These are phyloP conservation scores for Calonectria pseudoturangicola DNA, from an alignment of 2,329 filamentous ascomycete genomes.

Conservation along the genomic window DNA sequence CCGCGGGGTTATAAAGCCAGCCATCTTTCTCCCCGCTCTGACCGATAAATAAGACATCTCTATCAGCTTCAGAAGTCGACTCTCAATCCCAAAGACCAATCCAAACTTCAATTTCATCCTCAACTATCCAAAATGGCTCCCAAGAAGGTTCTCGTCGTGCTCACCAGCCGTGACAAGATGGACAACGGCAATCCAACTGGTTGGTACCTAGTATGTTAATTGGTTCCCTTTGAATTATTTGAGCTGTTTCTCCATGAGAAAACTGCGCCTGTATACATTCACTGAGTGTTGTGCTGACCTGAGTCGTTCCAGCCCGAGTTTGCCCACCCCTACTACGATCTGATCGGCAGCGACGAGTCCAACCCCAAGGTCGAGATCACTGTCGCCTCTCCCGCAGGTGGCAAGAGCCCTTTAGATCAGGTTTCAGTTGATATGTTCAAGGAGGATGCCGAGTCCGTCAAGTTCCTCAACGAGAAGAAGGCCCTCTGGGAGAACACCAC, in stretches of 20 bases:
- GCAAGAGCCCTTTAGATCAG: slow-evolving; percentile 77
- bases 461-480: slow-evolving; percentile 74
- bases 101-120: neutral
- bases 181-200: slow-evolving; percentile 75
- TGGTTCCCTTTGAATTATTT: no score
- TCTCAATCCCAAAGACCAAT: neutral
- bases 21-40: neutral
- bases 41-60: neutral
- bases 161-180: slow-evolving; percentile 77
- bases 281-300: neutral
- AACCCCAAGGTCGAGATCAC: slow-evolving; percentile 70
- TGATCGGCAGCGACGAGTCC: slow-evolving; percentile 58
- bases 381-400: slow-evolving; percentile 78
- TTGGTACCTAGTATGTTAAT: slow-evolving; percentile 78
- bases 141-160: slow-evolving; percentile 83
- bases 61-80: neutral
- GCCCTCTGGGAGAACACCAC: slow-evolving; percentile 78
- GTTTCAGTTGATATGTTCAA: slow-evolving; percentile 73
- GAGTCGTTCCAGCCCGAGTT: slow-evolving; percentile 71
- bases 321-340: slow-evolving; percentile 78
- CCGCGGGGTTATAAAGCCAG: slow-evolving; percentile 18
- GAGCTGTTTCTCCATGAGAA: no score
- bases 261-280: no score
- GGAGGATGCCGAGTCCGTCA: slow-evolving; percentile 68
- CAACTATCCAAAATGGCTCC: slow-evolving; percentile 64